These are phyloP conservation scores for Benincasa hispida DNA, from an alignment of 306 rosid genomes.

Conservation along the genomic window DNA sequence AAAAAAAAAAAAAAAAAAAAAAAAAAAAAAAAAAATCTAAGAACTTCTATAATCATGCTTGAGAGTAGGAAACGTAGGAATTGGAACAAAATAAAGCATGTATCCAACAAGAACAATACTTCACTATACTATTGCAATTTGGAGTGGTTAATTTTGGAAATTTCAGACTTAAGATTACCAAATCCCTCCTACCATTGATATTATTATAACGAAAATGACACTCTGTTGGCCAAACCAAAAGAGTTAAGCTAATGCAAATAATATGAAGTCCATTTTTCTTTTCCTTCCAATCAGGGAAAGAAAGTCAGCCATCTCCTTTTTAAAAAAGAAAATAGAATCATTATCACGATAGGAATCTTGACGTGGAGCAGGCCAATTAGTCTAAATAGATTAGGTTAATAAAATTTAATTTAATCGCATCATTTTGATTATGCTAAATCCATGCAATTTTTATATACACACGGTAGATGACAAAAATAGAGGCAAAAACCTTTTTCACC, in stretches of 20 bases:
- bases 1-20: too few relatives aligned
- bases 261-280: not conserved
- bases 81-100: not conserved
- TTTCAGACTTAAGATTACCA: conserved; percentile 29
- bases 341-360: not conserved
- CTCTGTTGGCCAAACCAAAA: conserved; percentile 18
- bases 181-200: conserved; percentile 39
- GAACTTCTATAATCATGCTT: too few relatives aligned
- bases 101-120: not conserved
- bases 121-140: not conserved
- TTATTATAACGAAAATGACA: conserved; percentile 25
- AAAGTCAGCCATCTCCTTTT: not conserved
- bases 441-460: not conserved
- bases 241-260: conserved; percentile 12
- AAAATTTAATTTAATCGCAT: not conserved
- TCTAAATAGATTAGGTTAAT: not conserved
- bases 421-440: not conserved
- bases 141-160: conserved; percentile 31
- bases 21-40: too few relatives aligned
- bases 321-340: not conserved
- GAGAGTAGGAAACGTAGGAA: conserved; percentile 19
- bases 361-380: conserved; percentile 8
- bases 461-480: not conserved
- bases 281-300: not conserved
- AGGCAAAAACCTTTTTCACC: not conserved